Evolutionary conservation across 129 eudicot species (phyloP), one percentile per base, ranked within the genome.

Genomic region (Scalesia atractyloides): DNA sequence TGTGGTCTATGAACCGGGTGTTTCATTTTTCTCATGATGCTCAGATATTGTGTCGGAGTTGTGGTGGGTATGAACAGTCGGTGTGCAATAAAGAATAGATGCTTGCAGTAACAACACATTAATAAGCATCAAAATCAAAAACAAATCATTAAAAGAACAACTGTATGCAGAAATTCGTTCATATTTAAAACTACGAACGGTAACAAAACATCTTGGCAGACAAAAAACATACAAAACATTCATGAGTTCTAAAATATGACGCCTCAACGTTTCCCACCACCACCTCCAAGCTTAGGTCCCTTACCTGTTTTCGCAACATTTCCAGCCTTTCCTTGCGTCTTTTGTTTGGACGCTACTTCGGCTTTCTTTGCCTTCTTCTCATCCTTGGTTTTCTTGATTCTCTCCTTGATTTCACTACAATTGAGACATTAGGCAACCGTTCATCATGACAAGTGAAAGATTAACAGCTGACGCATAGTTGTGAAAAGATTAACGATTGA

Each of bases 341-440:
- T 82, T 34, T 82, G 86, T 0, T 85, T 85, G 3, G 89, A 64
- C 66, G 52, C 58, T 24, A 82, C 82, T 62, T 85, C 89, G 14
- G 89, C 86, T 75, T 86, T 86, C 87, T 86, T 86, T 3, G 91
- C 91, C 66, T 86, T 86, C 83, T 82, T 86, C 49, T 86, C 87
- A 9, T 86, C 87, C 71, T 86, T 86, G 3, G 91, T 82, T 36
- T 86, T 86, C 85, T 86, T 86, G 46, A 82, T 85, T 74, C 90
- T 82, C 20, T 85, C 90, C 83, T 85, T 85, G 2, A 85, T 82
- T 76, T 86, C 91, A 51, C 89, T 84, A 62, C 66, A 48, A 47
- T 53, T 3, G 4, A 0, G 12, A 10, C 33, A 64, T 19, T 18
- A n/a, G 0, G 10, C 34, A 53, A 9, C 37, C 18, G 2, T 70